Conservation (phyloP, 345 rosid species). For the Eucalyptus cladocalyx region DNA sequence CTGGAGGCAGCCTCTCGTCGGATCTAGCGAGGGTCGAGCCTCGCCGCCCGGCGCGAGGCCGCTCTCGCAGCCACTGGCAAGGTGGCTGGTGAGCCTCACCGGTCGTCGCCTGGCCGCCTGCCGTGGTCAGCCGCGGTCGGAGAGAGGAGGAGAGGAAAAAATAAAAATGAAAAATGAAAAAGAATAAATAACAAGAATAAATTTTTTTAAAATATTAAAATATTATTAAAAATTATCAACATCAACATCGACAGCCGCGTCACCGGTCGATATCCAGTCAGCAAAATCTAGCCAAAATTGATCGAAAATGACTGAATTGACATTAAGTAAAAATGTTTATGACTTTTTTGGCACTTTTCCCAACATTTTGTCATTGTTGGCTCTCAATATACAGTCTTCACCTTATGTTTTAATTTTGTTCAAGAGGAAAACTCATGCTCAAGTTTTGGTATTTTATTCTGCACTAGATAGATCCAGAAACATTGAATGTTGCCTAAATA, state of each 20-base stretch:
- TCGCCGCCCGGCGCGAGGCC: fast-evolving
- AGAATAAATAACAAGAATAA: too few species aligned
- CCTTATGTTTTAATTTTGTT: not conserved
- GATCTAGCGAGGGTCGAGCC: too few species aligned
- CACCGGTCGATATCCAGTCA: fast-evolving
- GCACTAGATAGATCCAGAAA: not conserved
- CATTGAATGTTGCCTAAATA: not conserved
- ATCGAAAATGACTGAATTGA: fast-evolving
- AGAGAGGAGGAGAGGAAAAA: too few species aligned
- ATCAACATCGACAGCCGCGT: fast-evolving
- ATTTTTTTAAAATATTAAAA: too few species aligned
- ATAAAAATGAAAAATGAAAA: too few species aligned
- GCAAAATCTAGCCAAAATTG: too few species aligned
- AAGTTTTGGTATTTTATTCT: not conserved
- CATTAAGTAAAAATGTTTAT: too few species aligned
- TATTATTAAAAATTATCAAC: too few species aligned
- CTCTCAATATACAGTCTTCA: not conserved
- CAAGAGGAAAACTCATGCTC: not conserved
- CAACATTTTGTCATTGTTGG: not conserved
- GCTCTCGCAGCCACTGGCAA: too few species aligned
- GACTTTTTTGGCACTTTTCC: too few species aligned
- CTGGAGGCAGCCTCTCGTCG: too few species aligned
- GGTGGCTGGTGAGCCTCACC: too few species aligned
- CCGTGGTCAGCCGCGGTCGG: fast-evolving
- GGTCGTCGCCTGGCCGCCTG: fast-evolving